phyloP scores from a whole-genome alignment of 495 filamentous ascomycete species.

The Xylaria grammica region DNA sequence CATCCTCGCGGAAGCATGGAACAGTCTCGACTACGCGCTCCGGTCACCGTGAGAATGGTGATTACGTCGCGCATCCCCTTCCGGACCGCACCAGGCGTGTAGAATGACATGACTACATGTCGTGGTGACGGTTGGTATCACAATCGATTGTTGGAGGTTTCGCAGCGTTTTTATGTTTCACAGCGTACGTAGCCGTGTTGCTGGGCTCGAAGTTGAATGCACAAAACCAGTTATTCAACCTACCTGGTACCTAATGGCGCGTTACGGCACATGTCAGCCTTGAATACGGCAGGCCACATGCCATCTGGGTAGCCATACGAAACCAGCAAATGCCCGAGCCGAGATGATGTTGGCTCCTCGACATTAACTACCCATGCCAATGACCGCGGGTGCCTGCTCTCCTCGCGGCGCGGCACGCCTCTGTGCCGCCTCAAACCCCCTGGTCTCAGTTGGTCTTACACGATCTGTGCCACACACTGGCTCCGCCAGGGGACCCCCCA shows the following conservation, averaged over 20 bases:
- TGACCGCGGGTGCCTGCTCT: conserved; percentile 20
- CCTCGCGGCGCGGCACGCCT: neutral
- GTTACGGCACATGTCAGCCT: conserved; percentile 1
- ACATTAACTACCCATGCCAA: neutral
- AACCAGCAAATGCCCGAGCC: neutral
- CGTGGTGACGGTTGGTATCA: neutral
- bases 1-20: conserved; percentile 11
- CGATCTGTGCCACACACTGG: conserved; percentile 17
- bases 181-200: neutral
- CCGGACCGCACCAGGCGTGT: conserved; percentile 16
- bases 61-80: conserved; percentile 22
- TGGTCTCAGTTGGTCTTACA: conserved; percentile 14
- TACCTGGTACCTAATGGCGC: neutral
- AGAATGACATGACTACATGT: neutral
- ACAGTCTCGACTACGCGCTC: neutral
- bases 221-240: neutral
- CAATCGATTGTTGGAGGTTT: neutral
- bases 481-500: neutral
- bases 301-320: no score
- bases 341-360: neutral
- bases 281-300: no score
- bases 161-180: conserved; percentile 5
- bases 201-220: neutral
- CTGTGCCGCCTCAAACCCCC: neutral
- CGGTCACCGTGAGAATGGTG: conserved; percentile 8